Conservation (phyloP, 2,329 filamentous ascomycete genomes). For the Colletotrichum destructivum region DNA sequence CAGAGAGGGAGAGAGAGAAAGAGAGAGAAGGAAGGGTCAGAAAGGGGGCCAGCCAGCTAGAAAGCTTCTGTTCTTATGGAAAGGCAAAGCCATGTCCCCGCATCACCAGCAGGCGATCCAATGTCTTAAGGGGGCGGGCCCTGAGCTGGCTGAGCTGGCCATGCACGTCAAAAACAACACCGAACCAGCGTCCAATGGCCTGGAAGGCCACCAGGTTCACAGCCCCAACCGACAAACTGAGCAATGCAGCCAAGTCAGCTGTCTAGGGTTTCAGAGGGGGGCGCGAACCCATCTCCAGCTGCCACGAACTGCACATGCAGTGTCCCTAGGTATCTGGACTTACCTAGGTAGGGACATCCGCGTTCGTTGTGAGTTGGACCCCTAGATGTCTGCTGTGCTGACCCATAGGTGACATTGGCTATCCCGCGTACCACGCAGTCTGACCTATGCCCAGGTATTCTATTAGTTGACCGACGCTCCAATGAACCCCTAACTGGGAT, state of each 20-base stretch:
- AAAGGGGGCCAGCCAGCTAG: conserved; percentile 8
- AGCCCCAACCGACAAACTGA: conserved; percentile 19
- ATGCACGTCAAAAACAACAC: conserved; percentile 25
- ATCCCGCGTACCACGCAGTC: conserved; percentile 6
- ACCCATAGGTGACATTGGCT: conserved; percentile 11
- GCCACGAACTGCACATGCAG: not conserved
- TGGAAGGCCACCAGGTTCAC: conserved; percentile 19
- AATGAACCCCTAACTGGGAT: conserved; percentile 25
- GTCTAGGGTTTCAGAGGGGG: not conserved
- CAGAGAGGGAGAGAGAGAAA: not conserved
- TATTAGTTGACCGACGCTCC: too few relatives aligned
- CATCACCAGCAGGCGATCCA: conserved; percentile 32
- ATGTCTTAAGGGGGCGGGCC: conserved; percentile 27
- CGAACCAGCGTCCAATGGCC: conserved; percentile 12
- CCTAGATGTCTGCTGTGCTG: not conserved
- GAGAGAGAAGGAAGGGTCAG: not conserved
- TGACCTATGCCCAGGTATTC: not conserved
- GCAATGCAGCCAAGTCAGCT: not conserved
- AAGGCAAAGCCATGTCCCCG: conserved; percentile 31
- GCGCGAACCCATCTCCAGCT: conserved; percentile 10
- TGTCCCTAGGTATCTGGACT: not conserved
- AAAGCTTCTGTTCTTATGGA: conserved; percentile 25
- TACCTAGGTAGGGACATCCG: not conserved
- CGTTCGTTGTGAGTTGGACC: conserved; percentile 11
- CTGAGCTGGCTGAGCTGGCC: conserved; percentile 40